Conservation (phyloP, 2,329 filamentous ascomycete genomes). For the Coniochaeta ligniaria region DNA sequence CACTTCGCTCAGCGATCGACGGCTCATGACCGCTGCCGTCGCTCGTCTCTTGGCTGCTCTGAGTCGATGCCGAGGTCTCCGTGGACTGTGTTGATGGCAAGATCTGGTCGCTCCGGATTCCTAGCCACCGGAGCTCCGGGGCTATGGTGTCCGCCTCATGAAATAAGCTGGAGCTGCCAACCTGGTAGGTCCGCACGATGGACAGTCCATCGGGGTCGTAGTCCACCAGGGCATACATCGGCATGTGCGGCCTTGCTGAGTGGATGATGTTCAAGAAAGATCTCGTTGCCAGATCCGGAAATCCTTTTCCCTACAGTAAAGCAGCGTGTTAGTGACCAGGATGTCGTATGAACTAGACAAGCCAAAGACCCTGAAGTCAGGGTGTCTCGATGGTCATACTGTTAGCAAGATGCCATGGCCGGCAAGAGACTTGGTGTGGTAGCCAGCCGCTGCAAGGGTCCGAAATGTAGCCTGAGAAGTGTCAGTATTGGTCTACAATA, state of each 20-base stretch:
- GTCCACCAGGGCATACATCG: constrained; percentile 61
- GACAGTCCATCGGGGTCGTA: constrained; percentile 70
- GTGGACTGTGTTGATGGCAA: constrained; percentile 2
- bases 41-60: constrained; percentile 7
- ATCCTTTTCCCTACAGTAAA: constrained; percentile 63
- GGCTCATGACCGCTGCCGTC: neutral
- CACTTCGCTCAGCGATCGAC: neutral
- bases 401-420: constrained; percentile 63
- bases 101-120: constrained; percentile 42
- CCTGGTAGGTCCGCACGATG: constrained; percentile 67
- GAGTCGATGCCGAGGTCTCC: constrained; percentile 8
- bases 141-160: constrained; percentile 50
- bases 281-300: constrained; percentile 67
- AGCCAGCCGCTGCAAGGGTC: constrained; percentile 50
- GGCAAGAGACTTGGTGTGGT: constrained; percentile 40
- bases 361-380: no score
- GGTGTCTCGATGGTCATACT: constrained; percentile 28
- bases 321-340: neutral
- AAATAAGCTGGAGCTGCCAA: constrained; percentile 55
- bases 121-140: constrained; percentile 56
- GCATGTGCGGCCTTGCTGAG: constrained; percentile 36
- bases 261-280: constrained; percentile 53
- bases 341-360: no score
- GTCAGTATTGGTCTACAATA: constrained; percentile 8
- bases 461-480: constrained; percentile 62